These are phyloP conservation scores for Tephrocybe sp. DNA, from an alignment of 768 basidiomycete species.

Conservation along the genomic window DNA sequence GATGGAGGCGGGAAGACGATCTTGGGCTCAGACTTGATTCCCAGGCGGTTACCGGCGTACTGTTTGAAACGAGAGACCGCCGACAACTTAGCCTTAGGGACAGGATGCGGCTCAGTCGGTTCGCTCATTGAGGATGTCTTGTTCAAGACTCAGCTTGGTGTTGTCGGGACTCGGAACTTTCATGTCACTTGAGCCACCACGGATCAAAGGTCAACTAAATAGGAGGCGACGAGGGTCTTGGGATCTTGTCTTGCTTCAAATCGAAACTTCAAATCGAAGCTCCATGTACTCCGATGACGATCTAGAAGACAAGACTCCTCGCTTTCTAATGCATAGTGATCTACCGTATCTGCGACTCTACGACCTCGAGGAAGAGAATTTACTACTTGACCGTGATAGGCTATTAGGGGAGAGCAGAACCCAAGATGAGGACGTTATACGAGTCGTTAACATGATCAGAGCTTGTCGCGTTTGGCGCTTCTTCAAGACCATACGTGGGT, in stretches of 20 bases:
- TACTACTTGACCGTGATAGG: not conserved
- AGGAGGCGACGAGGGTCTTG: too few relatives aligned
- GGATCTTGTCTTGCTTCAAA: not conserved
- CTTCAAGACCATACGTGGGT: not conserved
- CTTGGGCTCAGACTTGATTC: conserved; percentile 20
- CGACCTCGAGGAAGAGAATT: not conserved
- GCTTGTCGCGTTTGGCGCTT: not conserved
- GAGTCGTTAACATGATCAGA: not conserved
- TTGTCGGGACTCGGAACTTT: conserved; percentile 6
- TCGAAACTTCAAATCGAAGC: not conserved
- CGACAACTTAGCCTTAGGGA: conserved; percentile 34
- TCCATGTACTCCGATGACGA: conserved; percentile 2
- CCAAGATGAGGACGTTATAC: too few relatives aligned
- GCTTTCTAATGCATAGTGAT: not conserved
- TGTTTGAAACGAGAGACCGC: conserved; percentile 37
- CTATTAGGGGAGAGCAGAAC: too few relatives aligned
- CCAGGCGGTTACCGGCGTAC: conserved; percentile 25
- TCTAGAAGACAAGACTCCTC: not conserved
- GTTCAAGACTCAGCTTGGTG: not conserved
- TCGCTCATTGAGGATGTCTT: not conserved
- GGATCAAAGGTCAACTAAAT: too few relatives aligned
- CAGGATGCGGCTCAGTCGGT: conserved; percentile 2
- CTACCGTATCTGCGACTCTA: not conserved
- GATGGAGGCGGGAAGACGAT: conserved; percentile 46
- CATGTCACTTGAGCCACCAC: too few relatives aligned